Evolutionary conservation across 805 yeast genomes (phyloP), one percentile per base, ranked within the genome.

Genomic region (Diddensiella transvaalensis): DNA sequence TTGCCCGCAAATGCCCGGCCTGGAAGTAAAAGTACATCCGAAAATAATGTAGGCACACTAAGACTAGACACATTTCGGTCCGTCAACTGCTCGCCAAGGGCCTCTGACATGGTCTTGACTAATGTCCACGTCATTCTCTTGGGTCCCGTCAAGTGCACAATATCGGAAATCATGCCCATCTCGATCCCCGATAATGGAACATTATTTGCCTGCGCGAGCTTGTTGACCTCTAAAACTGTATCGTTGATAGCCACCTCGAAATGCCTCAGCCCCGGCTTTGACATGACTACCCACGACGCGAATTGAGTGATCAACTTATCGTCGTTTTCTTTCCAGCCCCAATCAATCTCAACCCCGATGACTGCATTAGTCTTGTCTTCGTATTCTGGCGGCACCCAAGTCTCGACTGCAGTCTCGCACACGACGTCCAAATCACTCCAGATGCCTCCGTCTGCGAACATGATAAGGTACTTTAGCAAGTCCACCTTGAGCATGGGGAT

Each of bases 371-470:
- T 15, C n/a, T 13, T 35, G 18, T 35, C 18, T 6, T 11, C 15
- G 18, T 6, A 11, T 11, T 35, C 38, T n/a, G 38, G 15, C 6
- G 38, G 38, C 18, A 35, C 18, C 38, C 38, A 35, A n/a, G 38
- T 13, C 6, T 35, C 18, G 15, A 35, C 18, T 13, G 38, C n/a
- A 13, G 18, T 15, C 38, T 35, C 38, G 18, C 38, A 35, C 8
- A 15, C 38, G 15, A 35, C 38, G 15, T 35, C 38, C 18, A 35
- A n/a, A 35, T 35, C 38, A 17, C 38, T 35, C 38, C 38, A 35
- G n/a, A 35, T 15, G n/a, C 38, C 38, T 6, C 38, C 38, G 15
- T 35, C 38, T 10, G 38, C 18, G 15, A 13, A 35, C 38, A 35
- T 11, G 15, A 35, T 35, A 6, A 35, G 18, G n/a, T 13, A 15